These are phyloP conservation scores for Magnusiomyces sp. DNA, from an alignment of 1,139 yeast species.

Conservation along the genomic window DNA sequence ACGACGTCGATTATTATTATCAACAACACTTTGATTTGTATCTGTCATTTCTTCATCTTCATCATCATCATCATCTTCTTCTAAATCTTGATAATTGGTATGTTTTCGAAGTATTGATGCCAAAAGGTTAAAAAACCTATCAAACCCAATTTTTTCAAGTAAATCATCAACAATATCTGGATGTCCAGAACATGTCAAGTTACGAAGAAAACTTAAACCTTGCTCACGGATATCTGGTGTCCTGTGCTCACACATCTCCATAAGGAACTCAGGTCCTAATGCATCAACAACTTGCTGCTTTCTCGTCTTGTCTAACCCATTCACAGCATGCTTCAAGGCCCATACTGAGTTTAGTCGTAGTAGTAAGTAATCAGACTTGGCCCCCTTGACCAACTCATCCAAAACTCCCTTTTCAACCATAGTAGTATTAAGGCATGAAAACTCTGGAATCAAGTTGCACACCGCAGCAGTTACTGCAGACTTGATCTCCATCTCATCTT, in stretches of 20 bases:
- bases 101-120: constrained; percentile 18
- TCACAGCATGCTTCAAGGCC: constrained; percentile 50
- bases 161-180: constrained; percentile 41
- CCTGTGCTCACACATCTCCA: constrained; percentile 43
- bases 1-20: neutral
- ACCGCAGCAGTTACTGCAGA: constrained; percentile 59
- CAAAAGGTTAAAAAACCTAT: constrained; percentile 23
- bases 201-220: constrained; percentile 65
- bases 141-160: constrained; percentile 32
- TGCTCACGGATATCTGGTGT: constrained; percentile 53
- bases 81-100: constrained; percentile 4
- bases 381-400: constrained; percentile 37
- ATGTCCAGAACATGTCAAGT: constrained; percentile 56
- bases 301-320: constrained; percentile 35
- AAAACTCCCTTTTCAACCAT: constrained; percentile 51
- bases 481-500: constrained; percentile 40
- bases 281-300: constrained; percentile 32
- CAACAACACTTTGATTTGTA: constrained; percentile 2
- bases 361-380: constrained; percentile 28
- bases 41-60: neutral
- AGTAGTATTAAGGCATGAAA: constrained; percentile 58
- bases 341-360: constrained; percentile 44
- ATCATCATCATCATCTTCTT: constrained; percentile 15
- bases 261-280: constrained; percentile 44
- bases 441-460: constrained; percentile 73